Evolutionary conservation across 805 yeast genomes (phyloP).

Genomic region (Nakazawaea holstii): DNA sequence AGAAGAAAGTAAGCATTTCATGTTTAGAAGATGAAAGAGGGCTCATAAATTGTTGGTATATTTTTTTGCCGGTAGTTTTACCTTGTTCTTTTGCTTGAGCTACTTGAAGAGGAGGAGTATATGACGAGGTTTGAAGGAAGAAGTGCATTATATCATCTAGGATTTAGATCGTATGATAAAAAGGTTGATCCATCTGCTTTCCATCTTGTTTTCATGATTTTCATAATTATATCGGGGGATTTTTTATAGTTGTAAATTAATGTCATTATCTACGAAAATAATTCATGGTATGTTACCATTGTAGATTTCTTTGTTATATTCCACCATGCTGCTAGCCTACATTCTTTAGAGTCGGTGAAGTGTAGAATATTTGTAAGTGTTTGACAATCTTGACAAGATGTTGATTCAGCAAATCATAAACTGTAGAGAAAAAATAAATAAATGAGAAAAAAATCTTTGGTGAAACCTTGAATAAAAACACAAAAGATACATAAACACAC

Average conservation of each 20-base stretch:
- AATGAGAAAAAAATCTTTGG: not conserved
- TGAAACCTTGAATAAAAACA: too few relatives aligned
- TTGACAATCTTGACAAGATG: too few relatives aligned
- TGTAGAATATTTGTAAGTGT: not conserved
- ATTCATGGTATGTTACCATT: too few relatives aligned
- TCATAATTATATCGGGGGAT: constrained; percentile 4
- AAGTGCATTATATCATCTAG: constrained; percentile 4
- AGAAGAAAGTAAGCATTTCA: constrained; percentile 79
- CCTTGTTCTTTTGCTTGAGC: not conserved
- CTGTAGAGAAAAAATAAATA: too few relatives aligned
- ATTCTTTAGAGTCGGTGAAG: not conserved
- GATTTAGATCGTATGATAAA: not conserved
- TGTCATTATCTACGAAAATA: constrained; percentile 8
- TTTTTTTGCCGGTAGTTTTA: not conserved
- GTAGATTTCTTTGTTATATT: too few relatives aligned
- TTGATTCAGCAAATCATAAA: too few relatives aligned
- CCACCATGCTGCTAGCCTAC: too few relatives aligned
- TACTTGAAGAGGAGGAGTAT: not conserved
- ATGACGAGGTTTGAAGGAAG: not conserved
- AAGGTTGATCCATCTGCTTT: constrained; percentile 4
- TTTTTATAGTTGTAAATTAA: constrained; percentile 12
- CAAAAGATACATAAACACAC: not conserved
- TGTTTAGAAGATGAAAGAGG: not conserved
- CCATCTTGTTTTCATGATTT: constrained; percentile 6
- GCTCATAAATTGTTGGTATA: not conserved